Conservation (phyloP, 1,284 basidiomycete genomes). For the Hortiboletus rubellus region DNA sequence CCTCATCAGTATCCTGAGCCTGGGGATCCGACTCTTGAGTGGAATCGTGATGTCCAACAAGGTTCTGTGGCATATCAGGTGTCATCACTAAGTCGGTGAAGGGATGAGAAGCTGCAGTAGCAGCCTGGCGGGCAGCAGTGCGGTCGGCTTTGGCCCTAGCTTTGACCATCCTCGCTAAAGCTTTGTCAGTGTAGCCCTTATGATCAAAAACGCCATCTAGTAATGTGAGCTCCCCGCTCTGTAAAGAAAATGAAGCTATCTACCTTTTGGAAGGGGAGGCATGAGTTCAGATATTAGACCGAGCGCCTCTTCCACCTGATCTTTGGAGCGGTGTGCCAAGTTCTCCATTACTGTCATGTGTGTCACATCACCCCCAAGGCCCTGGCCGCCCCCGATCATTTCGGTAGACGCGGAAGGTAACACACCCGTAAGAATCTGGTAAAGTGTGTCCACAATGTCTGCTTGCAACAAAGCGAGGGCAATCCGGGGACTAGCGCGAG, state of each 20-base stretch:
- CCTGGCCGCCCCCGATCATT: conserved; percentile 67
- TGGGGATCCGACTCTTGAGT: conserved; percentile 35
- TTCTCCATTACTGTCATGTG: conserved; percentile 99
- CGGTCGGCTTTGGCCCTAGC: conserved; percentile 77
- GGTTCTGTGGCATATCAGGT: conserved; percentile 20
- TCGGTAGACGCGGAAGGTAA: conserved; percentile 64
- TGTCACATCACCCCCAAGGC: conserved; percentile 79
- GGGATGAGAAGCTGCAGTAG: conserved; percentile 29
- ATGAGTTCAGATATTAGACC: conserved; percentile 86
- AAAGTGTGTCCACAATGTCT: conserved; percentile 86
- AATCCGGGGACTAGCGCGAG: conserved; percentile 84
- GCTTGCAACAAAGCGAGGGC: conserved; percentile 84
- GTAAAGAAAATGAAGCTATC: conserved; percentile 35
- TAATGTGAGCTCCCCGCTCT: neutral
- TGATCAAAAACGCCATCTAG: conserved; percentile 92
- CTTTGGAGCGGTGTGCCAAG: conserved; percentile 93
- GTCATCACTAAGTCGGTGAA: conserved; percentile 29
- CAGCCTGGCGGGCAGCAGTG: conserved; percentile 60
- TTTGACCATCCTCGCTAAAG: conserved; percentile 69
- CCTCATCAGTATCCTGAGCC: conserved; percentile 40
- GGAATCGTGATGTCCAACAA: conserved; percentile 27
- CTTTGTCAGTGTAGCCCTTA: conserved; percentile 87
- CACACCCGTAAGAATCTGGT: conserved; percentile 92
- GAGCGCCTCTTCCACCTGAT: conserved; percentile 91
- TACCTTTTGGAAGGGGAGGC: conserved; percentile 88